Conservation (phyloP, 208 protist species). For the Acanthamoeba triangularis region DNA sequence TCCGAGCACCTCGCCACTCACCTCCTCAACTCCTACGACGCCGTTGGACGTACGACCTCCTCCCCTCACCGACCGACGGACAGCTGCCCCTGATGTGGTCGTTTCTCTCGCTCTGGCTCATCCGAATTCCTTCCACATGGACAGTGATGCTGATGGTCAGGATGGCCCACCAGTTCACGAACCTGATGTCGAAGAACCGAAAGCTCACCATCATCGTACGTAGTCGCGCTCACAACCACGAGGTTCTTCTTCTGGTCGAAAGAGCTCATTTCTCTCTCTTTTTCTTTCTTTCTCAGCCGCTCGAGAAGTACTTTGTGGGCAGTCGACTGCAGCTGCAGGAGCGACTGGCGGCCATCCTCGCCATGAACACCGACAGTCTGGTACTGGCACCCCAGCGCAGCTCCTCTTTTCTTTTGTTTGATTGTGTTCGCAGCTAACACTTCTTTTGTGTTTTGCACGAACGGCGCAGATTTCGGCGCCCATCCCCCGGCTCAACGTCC, state of each 20-base stretch:
- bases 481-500: neutral
- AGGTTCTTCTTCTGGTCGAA: neutral
- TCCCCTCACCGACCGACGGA: neutral
- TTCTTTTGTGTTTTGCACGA: neutral
- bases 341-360: neutral
- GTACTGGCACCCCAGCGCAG: neutral
- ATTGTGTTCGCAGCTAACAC: neutral
- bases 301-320: constrained; percentile 55
- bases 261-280: neutral
- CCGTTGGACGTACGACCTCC: neutral
- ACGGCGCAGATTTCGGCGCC: no score
- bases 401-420: no score
- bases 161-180: neutral
- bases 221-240: no score
- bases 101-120: neutral
- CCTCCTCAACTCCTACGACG: neutral
- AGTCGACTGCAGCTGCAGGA: neutral
- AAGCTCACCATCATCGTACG: constrained; percentile 4
- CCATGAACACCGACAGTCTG: constrained; percentile 54
- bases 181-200: neutral
- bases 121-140: neutral
- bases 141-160: constrained; percentile 37
- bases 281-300: neutral
- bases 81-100: neutral
- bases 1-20: neutral